phyloP scores from a whole-genome alignment of 2,329 filamentous ascomycete species.

The Nothopassalora personata region DNA sequence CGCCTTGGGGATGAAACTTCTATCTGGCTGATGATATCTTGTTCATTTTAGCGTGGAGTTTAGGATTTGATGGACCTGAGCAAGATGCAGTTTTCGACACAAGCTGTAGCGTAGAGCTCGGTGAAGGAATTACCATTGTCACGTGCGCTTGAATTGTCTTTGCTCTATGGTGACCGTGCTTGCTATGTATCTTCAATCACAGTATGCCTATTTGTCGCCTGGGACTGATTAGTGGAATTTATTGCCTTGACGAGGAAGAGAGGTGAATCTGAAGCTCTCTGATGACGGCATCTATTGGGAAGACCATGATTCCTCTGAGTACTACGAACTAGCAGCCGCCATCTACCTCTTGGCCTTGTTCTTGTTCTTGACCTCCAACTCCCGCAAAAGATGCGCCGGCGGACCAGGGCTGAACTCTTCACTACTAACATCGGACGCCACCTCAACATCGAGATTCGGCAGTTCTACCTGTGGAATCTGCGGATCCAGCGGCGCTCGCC shows the following conservation, averaged over 20 bases:
- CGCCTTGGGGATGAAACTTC: slow-evolving; percentile 25
- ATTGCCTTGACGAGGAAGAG: no score
- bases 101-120: background rate
- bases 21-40: background rate
- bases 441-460: background rate
- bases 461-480: background rate
- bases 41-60: slow-evolving; percentile 2
- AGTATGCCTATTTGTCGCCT: no score
- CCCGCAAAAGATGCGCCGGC: background rate
- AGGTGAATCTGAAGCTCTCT: no score
- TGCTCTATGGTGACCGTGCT: no score
- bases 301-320: no score
- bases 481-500: background rate
- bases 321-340: no score
- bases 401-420: background rate
- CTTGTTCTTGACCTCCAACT: background rate
- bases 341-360: no score
- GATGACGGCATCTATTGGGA: no score
- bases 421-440: background rate
- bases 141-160: background rate
- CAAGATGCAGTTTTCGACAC: background rate
- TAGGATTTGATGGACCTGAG: background rate
- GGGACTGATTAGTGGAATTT: no score
- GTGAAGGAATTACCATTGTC: background rate
- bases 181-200: no score